Conservation (phyloP, 768 basidiomycete species). For the Mycena kentingensis region DNA sequence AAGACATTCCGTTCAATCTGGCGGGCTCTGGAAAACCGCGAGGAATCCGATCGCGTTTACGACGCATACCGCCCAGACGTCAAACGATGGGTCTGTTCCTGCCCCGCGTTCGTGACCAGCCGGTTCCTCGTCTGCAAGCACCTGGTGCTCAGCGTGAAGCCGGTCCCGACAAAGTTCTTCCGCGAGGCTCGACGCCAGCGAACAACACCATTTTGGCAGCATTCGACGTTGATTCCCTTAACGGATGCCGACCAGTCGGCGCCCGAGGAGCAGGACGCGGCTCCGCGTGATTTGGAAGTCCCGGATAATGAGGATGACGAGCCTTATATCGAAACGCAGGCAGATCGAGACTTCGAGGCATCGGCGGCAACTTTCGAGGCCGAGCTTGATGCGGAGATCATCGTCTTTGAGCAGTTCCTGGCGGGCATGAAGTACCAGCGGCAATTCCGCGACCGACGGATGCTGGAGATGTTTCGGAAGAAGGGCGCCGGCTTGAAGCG, state of each 20-base stretch:
- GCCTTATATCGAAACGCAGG: background rate
- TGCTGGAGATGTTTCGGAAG: constrained; percentile 1
- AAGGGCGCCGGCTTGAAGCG: no score
- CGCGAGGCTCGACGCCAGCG: background rate
- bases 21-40: no score
- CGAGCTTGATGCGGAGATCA: background rate
- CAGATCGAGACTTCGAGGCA: background rate
- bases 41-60: no score
- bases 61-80: no score
- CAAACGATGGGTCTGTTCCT: background rate
- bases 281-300: background rate
- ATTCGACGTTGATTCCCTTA: background rate
- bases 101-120: background rate
- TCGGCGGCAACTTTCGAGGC: background rate
- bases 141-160: background rate
- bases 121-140: background rate
- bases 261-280: background rate
- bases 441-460: constrained; percentile 2
- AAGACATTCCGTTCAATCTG: constrained; percentile 11
- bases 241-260: no score
- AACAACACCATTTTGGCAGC: background rate
- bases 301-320: background rate
- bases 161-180: background rate
- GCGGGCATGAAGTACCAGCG: background rate
- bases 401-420: background rate